Percentiles rank a stretch among this genome's conserved stretches.
phyloP scores from a whole-genome alignment of 1,139 yeast species.

The Blastobotrys malaysiensis region DNA sequence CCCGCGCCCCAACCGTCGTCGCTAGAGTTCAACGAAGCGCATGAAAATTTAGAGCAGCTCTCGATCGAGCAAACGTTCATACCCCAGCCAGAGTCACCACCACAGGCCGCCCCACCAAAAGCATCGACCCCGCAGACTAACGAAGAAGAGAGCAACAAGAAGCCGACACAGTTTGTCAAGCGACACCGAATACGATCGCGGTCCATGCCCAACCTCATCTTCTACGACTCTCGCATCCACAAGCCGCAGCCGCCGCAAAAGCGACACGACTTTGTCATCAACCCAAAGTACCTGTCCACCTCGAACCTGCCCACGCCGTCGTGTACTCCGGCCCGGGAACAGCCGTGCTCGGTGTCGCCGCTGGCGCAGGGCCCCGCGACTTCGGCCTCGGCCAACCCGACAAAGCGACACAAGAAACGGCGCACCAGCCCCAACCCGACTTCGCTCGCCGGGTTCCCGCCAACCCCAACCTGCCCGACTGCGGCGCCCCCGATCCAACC shows the following conservation, averaged over 20 bases:
- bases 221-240: conserved; percentile 18
- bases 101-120: neutral
- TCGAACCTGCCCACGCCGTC: conserved; percentile 8
- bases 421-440: conserved; percentile 8
- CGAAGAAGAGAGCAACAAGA: neutral
- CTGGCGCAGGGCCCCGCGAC: conserved; percentile 7
- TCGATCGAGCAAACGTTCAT: neutral
- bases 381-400: conserved; percentile 12
- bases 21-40: neutral
- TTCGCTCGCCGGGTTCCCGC: conserved; percentile 6
- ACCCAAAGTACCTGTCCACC: conserved; percentile 13
- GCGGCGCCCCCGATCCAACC: conserved; percentile 33
- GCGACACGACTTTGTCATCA: conserved; percentile 10
- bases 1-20: too few relatives aligned
- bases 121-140: too few relatives aligned
- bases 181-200: conserved; percentile 24
- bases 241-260: conserved; percentile 11
- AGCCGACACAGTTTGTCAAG: conserved; percentile 1
- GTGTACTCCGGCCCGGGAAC: neutral
- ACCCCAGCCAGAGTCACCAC: neutral
- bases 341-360: conserved; percentile 5
- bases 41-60: neutral
- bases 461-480: conserved; percentile 13
- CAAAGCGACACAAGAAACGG: conserved; percentile 8
- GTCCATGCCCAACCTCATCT: conserved; percentile 23